Base-by-base conservation (phyloP, 2,329 filamentous ascomycete species). In the Exophiala mesophila region DNA sequence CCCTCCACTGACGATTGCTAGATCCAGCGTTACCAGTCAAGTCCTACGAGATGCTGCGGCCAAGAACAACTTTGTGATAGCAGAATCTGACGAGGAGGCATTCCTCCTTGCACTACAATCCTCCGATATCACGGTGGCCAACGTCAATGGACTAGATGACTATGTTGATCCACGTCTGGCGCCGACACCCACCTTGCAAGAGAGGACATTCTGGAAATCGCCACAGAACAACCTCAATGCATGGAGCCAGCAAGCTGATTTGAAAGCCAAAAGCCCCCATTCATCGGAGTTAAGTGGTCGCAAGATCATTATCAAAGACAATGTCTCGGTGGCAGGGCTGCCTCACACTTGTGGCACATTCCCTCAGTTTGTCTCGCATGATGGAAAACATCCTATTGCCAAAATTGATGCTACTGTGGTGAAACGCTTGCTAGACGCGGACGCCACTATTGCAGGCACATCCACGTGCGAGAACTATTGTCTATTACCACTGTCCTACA, bases 161-260 rank as follows among this genome's bases (percentile, higher is more conserved):
- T 68, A 64, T 44, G 46, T 63, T 24, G 61, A 66, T 44, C 63
- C 62, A 6, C 41, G 54, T 10, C 55, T 65, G 19, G 50, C 41
- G 26, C 64, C 63, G 3, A 45, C 51, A 2, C 42, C 49, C 41
- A 57, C 44, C 4, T n/a, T 38, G 8, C 43, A 41, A 4, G 48
- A 47, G 35, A 29, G 47, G 46, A 18, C 39, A 29, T 59, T 54
- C 40, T 47, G 41, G 38, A 43, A 44, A 44, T 53, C 60, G 24
- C 39, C 37, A n/a, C 57, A 63, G 3, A 68, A 70, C 44, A 63
- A 62, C 9, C 44, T 69, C 16, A 70, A 69, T 53, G 67, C 61
- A n/a, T 70, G 67, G 67, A 63, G 64, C 29, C 62, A 69, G 39
- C 58, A 57, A 28, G 60, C 57, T 16, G 50, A 55, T 3, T 52